Conservation (phyloP, 345 rosid species). For the Gossypium turneri region DNA sequence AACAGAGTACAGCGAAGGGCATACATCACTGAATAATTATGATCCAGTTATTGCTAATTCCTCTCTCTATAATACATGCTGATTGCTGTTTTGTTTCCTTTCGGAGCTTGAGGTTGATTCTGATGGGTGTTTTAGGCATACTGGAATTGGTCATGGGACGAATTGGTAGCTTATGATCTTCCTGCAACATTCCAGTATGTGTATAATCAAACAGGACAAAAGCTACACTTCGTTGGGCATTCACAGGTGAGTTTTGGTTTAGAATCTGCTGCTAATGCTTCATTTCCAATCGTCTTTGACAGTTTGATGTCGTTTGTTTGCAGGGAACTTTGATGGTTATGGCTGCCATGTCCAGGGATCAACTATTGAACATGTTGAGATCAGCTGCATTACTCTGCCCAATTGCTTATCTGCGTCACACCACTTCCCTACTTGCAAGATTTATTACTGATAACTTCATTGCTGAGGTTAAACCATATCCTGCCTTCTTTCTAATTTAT, state of each 20-base stretch:
- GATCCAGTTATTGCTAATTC: conserved; percentile 21
- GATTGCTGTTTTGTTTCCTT: too few species aligned
- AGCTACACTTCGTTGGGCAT: conserved; percentile 47
- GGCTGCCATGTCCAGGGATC: conserved; percentile 43
- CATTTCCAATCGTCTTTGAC: not conserved
- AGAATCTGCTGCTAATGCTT: not conserved
- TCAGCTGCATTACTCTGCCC: conserved; percentile 51
- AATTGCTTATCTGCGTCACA: conserved; percentile 41
- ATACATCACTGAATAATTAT: conserved; percentile 27
- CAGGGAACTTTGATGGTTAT: conserved; percentile 54
- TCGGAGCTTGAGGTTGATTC: not conserved
- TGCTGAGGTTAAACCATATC: conserved; percentile 33
- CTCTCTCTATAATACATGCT: not conserved
- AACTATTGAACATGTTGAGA: conserved; percentile 36
- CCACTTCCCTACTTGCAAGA: conserved; percentile 39
- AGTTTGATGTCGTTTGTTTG: not conserved
- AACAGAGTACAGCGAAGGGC: conserved; percentile 39
- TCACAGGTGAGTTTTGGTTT: conserved; percentile 33
- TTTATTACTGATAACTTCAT: conserved; percentile 31
- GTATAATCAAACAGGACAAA: conserved; percentile 35
- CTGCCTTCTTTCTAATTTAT: not conserved
- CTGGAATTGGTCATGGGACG: conserved; percentile 67
- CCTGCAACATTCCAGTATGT: conserved; percentile 45
- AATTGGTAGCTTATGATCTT: conserved; percentile 43
- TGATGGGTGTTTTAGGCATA: conserved; percentile 28